A percentile compares a stretch with the other conserved stretches of the same genome.
Conservation (phyloP, 345 rosid genomes). For the Dimocarpus longan region DNA sequence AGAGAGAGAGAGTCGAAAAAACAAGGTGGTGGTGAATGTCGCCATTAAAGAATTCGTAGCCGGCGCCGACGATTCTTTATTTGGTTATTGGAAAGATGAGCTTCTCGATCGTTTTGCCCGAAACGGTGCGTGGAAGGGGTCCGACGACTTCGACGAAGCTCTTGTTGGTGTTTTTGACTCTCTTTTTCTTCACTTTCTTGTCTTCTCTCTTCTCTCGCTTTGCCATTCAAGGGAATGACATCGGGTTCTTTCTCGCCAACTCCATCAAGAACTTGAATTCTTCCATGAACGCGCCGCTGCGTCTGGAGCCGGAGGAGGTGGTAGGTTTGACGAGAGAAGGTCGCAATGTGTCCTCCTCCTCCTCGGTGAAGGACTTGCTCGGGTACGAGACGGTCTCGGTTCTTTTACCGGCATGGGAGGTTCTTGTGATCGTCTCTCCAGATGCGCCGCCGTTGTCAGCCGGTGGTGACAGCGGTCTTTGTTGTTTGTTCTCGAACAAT, state of each 20-base stretch:
- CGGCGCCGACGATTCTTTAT: background rate
- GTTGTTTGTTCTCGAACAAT: slow-evolving; percentile 63
- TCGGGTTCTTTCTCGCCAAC: slow-evolving; percentile 13
- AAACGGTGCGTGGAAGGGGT: slow-evolving; percentile 28
- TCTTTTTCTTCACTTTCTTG: slow-evolving; percentile 28
- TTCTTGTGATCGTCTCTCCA: slow-evolving; percentile 49
- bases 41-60: background rate
- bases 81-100: background rate
- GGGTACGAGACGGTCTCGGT: slow-evolving; percentile 41
- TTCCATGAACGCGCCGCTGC: slow-evolving; percentile 14
- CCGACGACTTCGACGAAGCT: background rate
- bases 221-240: slow-evolving; percentile 4
- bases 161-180: slow-evolving; percentile 22
- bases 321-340: background rate
- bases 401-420: slow-evolving; percentile 79
- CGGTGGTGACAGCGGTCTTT: slow-evolving; percentile 8
- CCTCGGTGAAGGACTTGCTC: slow-evolving; percentile 23
- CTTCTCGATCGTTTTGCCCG: background rate
- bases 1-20: background rate
- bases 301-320: slow-evolving; percentile 13
- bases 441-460: background rate
- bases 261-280: background rate
- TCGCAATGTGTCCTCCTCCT: background rate
- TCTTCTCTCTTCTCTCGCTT: slow-evolving; percentile 35
- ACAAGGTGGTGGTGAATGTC: background rate